Conservation (phyloP, 2,329 filamentous ascomycete genomes). For the Coleophoma eucalyptorum region DNA sequence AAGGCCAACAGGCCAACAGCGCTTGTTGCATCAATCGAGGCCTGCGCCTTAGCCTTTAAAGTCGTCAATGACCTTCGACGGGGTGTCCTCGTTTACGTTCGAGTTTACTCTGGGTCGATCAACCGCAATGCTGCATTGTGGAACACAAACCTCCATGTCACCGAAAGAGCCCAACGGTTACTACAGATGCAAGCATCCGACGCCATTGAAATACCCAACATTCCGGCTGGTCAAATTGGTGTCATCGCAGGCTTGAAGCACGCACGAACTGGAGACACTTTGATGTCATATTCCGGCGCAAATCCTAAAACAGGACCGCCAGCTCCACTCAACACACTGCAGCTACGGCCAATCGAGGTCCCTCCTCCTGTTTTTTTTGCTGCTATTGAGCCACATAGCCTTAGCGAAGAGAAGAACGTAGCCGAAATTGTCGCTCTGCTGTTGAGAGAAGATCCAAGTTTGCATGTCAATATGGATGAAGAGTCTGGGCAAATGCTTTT, state of each 20-base stretch:
- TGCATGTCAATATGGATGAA: constrained; percentile 79
- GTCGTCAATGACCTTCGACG: constrained; percentile 84
- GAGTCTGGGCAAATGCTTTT: constrained; percentile 92
- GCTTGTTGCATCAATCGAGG: constrained; percentile 49
- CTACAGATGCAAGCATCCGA: constrained; percentile 88
- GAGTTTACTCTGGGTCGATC: constrained; percentile 83
- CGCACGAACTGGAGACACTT: constrained; percentile 89
- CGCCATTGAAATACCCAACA: constrained; percentile 76
- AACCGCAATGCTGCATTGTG: constrained; percentile 72
- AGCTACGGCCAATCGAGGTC: constrained; percentile 82
- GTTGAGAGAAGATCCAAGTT: constrained; percentile 86
- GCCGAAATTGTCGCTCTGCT: constrained; percentile 73
- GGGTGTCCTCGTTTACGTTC: constrained; percentile 85
- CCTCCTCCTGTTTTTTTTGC: constrained; percentile 95
- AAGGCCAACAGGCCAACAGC: constrained; percentile 33
- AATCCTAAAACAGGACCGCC: constrained; percentile 61
- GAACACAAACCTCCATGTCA: constrained; percentile 80
- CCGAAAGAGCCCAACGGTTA: constrained; percentile 76
- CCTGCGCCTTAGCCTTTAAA: constrained; percentile 79
- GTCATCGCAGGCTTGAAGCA: constrained; percentile 87
- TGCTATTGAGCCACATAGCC: constrained; percentile 78
- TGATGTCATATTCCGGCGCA: constrained; percentile 68
- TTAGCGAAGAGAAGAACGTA: constrained; percentile 76
- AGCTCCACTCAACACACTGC: constrained; percentile 66
- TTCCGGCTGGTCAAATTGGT: constrained; percentile 86